phyloP scores from a whole-genome alignment of 768 basidiomycete genomes.

The Mrakia frigida region DNA sequence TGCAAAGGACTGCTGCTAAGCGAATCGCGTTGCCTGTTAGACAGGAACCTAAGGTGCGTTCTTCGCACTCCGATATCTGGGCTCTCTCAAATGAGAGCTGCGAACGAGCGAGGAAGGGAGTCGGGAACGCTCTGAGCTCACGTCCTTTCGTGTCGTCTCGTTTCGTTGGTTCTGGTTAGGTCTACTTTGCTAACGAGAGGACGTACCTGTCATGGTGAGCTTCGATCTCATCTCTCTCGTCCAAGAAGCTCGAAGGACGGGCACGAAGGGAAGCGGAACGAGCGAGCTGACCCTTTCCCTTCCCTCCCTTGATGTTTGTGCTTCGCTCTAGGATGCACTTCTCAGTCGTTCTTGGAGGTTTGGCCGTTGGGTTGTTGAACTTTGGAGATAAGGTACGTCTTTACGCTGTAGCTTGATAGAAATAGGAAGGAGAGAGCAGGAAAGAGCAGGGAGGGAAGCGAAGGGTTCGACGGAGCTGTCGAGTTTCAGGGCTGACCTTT shows the following conservation, averaged over 20 bases:
- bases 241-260: neutral
- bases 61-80: neutral
- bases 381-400: slow-evolving; percentile 84
- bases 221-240: neutral
- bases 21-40: slow-evolving; percentile 94
- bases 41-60: slow-evolving; percentile 47
- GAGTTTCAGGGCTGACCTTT: neutral
- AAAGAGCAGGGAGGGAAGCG: neutral
- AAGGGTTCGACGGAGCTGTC: neutral
- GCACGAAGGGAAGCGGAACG: neutral
- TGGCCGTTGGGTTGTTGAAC: slow-evolving; percentile 91
- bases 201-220: slow-evolving; percentile 94
- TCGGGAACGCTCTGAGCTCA: neutral
- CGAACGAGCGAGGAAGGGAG: too few relatives aligned
- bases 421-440: neutral
- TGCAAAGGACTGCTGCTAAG: slow-evolving; percentile 77
- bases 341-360: slow-evolving; percentile 92
- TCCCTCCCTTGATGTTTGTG: neutral
- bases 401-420: neutral
- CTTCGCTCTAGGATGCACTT: slow-evolving; percentile 41
- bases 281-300: neutral
- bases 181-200: slow-evolving; percentile 47
- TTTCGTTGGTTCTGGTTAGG: too few relatives aligned
- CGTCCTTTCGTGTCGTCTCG: neutral
- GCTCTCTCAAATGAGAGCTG: too few relatives aligned